Base-by-base conservation (phyloP, 768 basidiomycete genomes). In the Tylopilus plumbeoviolaceoides region DNA sequence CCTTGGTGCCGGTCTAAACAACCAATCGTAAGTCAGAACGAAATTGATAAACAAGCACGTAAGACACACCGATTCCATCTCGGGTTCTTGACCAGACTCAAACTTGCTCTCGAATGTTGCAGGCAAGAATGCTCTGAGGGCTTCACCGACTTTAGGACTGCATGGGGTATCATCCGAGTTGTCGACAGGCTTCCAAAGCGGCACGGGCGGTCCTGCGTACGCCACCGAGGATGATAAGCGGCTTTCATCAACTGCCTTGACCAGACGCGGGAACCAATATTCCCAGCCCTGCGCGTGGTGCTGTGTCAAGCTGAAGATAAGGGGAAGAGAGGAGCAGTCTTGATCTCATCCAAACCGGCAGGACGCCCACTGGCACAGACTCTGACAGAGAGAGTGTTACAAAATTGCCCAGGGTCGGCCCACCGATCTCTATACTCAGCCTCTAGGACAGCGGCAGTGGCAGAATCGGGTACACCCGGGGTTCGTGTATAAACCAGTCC, bases 231-330 rank as follows among this genome's bases (percentile, higher is more conserved):
- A 92, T 83, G 36, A 92, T 70, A 20, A 89, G 67, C 0, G 88
- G 85, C 68, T 63, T 31, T 74, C 70, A 9, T 64, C 33, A 0
- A 42, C 35, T 8, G 52, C 40, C 53, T 48, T 62, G 36, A 75
- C 49, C 0, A 82, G 81, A 14, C 90, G 77, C n/a, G 88, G 84
- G 63, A 92, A 91, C 87, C 87, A 91, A 63, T 92, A 93, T 58
- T 89, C 85, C 61, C 72, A 78, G 0, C 79, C 81, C 56, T 79
- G 41, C 10, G 15, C 12, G 56, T 47, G 1, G 17, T 10, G 10
- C 36, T 15, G 39, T 10, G 27, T 18, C 5, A 38, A 52, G 23
- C 20, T 0, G 18, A 44, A 38, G 12, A 27, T 4, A 5, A 2
- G 1, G 8, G n/a, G 28, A 31, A 12, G 17, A 17, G n/a, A 17